phyloP scores from a whole-genome alignment of 2,329 filamentous ascomycete genomes.

The Exserohilum turcica region DNA sequence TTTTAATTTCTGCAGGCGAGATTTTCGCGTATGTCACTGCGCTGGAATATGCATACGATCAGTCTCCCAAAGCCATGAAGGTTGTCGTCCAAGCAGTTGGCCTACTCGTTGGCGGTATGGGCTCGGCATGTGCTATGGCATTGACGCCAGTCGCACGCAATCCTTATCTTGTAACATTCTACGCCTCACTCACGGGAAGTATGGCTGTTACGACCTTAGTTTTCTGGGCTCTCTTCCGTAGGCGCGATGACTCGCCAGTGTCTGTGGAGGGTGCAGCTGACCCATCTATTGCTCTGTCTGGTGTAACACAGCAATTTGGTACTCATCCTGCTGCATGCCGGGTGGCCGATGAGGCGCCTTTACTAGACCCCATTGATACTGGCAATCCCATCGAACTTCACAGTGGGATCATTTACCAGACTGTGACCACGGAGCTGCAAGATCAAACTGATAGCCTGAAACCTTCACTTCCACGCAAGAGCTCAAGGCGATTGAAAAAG shows the following conservation, averaged over 20 bases:
- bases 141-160: slow-evolving; percentile 33
- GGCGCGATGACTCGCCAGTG: not conserved
- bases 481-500: not conserved
- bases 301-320: not conserved
- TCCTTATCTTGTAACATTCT: slow-evolving; percentile 28
- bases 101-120: slow-evolving; percentile 30
- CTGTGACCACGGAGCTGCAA: not conserved
- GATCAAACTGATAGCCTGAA: not conserved
- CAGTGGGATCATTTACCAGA: not conserved
- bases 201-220: slow-evolving; percentile 16
- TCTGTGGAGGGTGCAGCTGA: not conserved
- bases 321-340: not conserved
- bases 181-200: slow-evolving; percentile 18
- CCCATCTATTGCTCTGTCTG: not conserved
- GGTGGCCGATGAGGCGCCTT: not conserved
- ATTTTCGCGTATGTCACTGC: slow-evolving; percentile 49
- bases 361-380: not conserved
- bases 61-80: slow-evolving; percentile 49
- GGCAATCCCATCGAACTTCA: not conserved
- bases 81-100: slow-evolving; percentile 35
- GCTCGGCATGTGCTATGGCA: slow-evolving; percentile 33
- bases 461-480: not conserved
- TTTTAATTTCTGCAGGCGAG: slow-evolving; percentile 46
- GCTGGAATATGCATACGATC: slow-evolving; percentile 49
- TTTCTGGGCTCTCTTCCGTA: slow-evolving; percentile 9